phyloP scores from a whole-genome alignment of 164 flowering plant genomes.

The Vitis labrusca region DNA sequence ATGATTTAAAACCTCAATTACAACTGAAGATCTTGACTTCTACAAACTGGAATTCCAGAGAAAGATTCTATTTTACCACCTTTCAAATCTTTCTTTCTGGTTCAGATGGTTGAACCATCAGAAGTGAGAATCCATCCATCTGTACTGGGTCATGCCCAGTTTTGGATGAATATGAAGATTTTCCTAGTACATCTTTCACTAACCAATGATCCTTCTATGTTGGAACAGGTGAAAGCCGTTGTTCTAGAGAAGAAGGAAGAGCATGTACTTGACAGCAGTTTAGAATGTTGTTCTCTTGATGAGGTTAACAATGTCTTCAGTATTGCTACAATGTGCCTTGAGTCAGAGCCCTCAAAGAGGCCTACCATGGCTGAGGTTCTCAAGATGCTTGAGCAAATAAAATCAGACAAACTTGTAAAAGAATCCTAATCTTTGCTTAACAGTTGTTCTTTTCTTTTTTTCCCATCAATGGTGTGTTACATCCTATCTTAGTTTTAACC shows the following conservation, averaged over 20 bases:
- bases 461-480: too few species aligned
- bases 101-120: too few species aligned
- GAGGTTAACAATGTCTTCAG: constrained; percentile 63
- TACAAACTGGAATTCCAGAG: too few species aligned
- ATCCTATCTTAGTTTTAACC: too few species aligned
- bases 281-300: constrained; percentile 42
- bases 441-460: neutral
- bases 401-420: constrained; percentile 27
- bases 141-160: too few species aligned
- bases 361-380: constrained; percentile 91
- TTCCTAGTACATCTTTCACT: too few species aligned
- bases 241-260: constrained; percentile 69
- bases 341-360: constrained; percentile 71
- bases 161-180: too few species aligned
- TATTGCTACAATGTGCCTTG: constrained; percentile 78
- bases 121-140: too few species aligned
- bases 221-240: constrained; percentile 73
- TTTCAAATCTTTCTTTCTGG: neutral
- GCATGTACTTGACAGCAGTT: constrained; percentile 53
- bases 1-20: too few species aligned
- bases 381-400: constrained; percentile 77
- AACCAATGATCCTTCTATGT: neutral
- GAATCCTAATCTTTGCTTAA: constrained; percentile 14
- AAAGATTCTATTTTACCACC: neutral
- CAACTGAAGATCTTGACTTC: too few species aligned